phyloP scores from a whole-genome alignment of 805 yeast species.

The Saccharomycopsis javanensis region DNA sequence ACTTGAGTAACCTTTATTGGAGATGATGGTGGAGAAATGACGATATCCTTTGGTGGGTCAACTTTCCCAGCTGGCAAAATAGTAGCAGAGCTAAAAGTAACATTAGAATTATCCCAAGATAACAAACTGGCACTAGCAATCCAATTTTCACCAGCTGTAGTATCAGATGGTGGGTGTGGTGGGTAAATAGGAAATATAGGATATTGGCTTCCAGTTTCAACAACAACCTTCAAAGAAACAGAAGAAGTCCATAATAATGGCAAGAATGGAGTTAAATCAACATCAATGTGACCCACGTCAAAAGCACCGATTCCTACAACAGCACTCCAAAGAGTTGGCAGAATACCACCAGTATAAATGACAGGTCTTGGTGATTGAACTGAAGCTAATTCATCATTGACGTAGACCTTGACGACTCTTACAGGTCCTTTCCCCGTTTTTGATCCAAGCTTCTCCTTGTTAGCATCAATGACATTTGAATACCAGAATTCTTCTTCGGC shows the following conservation, averaged over 20 bases:
- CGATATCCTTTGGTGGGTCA: constrained; percentile 1
- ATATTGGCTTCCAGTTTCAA: constrained; percentile 40
- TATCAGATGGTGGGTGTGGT: constrained; percentile 6
- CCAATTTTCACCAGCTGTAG: constrained; percentile 24
- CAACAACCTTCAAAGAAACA: constrained; percentile 35
- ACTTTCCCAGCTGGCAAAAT: background rate
- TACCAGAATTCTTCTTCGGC: constrained; percentile 84
- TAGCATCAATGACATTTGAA: constrained; percentile 44
- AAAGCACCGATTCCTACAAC: constrained; percentile 66
- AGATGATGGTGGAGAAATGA: constrained; percentile 5
- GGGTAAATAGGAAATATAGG: constrained; percentile 4
- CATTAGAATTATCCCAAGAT: constrained; percentile 14
- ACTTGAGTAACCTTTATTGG: constrained; percentile 12
- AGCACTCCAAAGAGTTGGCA: constrained; percentile 76
- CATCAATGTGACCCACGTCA: constrained; percentile 58
- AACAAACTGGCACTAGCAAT: constrained; percentile 15
- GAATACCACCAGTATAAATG: constrained; percentile 70
- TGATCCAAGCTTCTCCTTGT: constrained; percentile 30
- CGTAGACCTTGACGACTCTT: constrained; percentile 52
- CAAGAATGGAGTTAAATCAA: constrained; percentile 61
- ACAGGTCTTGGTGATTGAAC: constrained; percentile 61
- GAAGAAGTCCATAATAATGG: constrained; percentile 51
- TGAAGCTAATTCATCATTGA: constrained; percentile 51
- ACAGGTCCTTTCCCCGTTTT: constrained; percentile 62
- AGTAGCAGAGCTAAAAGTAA: constrained; percentile 4